Evolutionary conservation across 1,284 basidiomycete genomes (phyloP), one percentile per base, ranked within the genome.

Genomic region (Puccinia coronata): DNA sequence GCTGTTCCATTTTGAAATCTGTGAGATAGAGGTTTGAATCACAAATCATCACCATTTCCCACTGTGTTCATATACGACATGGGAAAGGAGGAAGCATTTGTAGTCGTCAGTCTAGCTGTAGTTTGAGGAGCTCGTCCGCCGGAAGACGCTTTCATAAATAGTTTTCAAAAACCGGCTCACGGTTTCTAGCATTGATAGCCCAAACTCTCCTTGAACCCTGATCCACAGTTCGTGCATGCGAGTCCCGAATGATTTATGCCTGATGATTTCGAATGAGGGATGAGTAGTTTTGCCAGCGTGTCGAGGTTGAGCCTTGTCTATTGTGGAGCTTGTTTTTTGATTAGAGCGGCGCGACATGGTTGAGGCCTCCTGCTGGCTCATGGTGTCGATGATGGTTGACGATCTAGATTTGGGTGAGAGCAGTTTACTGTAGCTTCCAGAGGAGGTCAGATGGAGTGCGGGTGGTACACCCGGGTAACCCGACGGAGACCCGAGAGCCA

Each of bases 171-270:
- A 8, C n/a, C 14, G 34, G n/a, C 80, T 74, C 39, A 81, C 80
- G 41, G 72, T 81, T 69, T 81, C 80, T 28, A 81, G 39, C 80
- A 81, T 81, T 11, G 80, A 81, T 12, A 81, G 59, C 41, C 71
- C 80, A 23, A 81, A 81, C 34, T 81, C 80, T 1, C 80, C 80
- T 75, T 81, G 80, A 69, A 73, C 41, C 55, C 80, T 75, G 23
- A 81, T 81, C 71, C 72, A 81, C 11, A 81, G 39, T 36, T 81
- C 80, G 49, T 81, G 71, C 61, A 81, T 74, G 18, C 53, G 36
- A 59, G 71, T 75, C n/a, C 80, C 63, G n/a, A 81, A 69, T 25
- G 80, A 81, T 81, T 81, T 81, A 47, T 74, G 28, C 34, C 49
- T 75, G 47, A 81, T 69, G 47, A 75, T 81, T 34, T 81, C 71